These are phyloP conservation scores for Magnusiomyces tetraspermus DNA, from an alignment of 1,139 yeast species.

Conservation along the genomic window DNA sequence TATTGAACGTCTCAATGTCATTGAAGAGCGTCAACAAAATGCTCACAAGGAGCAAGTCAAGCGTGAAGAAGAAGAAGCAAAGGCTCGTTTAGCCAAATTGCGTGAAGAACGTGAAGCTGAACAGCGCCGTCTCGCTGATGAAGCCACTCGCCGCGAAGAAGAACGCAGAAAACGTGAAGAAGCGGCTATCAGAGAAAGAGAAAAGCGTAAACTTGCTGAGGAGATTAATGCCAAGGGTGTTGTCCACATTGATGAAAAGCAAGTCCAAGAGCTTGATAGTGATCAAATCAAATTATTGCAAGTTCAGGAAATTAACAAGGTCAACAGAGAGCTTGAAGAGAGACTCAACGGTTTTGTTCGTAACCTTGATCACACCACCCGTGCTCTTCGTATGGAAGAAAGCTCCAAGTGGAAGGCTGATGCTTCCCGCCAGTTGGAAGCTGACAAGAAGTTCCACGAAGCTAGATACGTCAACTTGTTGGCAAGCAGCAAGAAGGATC, in stretches of 20 bases:
- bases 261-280: conserved; percentile 68
- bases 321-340: conserved; percentile 68
- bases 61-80: conserved; percentile 52
- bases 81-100: conserved; percentile 52
- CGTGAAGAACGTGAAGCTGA: conserved; percentile 79
- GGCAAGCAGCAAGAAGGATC: conserved; percentile 60
- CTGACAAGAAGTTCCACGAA: conserved; percentile 57
- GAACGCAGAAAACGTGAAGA: conserved; percentile 76
- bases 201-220: conserved; percentile 73
- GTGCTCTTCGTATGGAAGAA: conserved; percentile 86
- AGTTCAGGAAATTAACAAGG: conserved; percentile 79
- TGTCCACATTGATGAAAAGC: conserved; percentile 69
- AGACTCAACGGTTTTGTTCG: conserved; percentile 61
- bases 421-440: conserved; percentile 56
- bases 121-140: conserved; percentile 73
- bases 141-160: conserved; percentile 64
- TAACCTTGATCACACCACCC: conserved; percentile 78
- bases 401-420: conserved; percentile 68
- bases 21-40: conserved; percentile 54
- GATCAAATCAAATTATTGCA: conserved; percentile 69
- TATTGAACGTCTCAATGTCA: conserved; percentile 46
- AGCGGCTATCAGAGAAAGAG: conserved; percentile 53
- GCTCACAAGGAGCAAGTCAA: conserved; percentile 39
- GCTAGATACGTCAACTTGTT: conserved; percentile 49
- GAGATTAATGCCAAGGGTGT: conserved; percentile 91